phyloP scores from a whole-genome alignment of 1,139 yeast species.

The Yamadazyma oceani region DNA sequence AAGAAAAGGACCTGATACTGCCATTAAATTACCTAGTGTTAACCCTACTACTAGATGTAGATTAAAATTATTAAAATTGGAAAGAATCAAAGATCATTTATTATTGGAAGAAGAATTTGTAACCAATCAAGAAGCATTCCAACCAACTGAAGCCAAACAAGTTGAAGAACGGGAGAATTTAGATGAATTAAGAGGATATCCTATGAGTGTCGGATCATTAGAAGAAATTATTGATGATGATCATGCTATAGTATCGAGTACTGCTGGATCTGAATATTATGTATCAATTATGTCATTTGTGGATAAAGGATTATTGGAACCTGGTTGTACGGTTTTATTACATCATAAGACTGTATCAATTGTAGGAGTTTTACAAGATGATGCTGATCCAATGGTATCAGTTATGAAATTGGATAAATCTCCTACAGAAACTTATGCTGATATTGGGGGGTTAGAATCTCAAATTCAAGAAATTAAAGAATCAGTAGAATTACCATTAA shows the following conservation, averaged over 20 bases:
- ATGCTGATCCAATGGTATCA: constrained; percentile 96
- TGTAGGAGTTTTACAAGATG: constrained; percentile 93
- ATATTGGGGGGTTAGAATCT: constrained; percentile 93
- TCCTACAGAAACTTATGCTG: constrained; percentile 95
- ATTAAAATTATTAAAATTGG: constrained; percentile 85
- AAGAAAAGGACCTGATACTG: constrained; percentile 90
- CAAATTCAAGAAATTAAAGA: constrained; percentile 99
- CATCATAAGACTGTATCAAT: constrained; percentile 95
- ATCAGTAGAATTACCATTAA: constrained; percentile 94
- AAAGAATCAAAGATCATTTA: constrained; percentile 94
- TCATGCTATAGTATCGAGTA: constrained; percentile 95
- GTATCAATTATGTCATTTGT: constrained; percentile 97
- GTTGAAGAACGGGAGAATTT: constrained; percentile 94
- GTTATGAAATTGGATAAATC: constrained; percentile 98
- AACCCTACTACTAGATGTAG: constrained; percentile 94
- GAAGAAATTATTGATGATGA: constrained; percentile 98
- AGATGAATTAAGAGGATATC: constrained; percentile 94
- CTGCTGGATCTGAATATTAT: constrained; percentile 96
- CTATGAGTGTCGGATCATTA: constrained; percentile 94
- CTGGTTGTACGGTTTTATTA: constrained; percentile 94
- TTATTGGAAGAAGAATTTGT: constrained; percentile 95
- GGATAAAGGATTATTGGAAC: constrained; percentile 92
- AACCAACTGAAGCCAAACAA: constrained; percentile 95
- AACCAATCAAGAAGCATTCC: constrained; percentile 88
- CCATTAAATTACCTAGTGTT: constrained; percentile 83